Base-by-base conservation (phyloP, 352 stramenopile species). In the Globisporangium perplexum region DNA sequence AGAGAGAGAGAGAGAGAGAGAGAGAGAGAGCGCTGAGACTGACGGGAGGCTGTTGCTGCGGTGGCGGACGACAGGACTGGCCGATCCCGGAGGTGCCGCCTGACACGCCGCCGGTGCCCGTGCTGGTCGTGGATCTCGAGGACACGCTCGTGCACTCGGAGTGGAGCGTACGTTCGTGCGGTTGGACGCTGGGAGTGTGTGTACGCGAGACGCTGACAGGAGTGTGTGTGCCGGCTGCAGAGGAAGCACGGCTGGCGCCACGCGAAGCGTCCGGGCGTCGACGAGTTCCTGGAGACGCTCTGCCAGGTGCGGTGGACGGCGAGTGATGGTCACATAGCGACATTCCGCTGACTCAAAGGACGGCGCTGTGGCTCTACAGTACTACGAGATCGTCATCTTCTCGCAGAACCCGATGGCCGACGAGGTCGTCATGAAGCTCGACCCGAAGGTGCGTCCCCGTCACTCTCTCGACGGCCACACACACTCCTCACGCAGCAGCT, bases 321-420 rank as follows among this genome's bases (percentile, higher is more conserved):
- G 26, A 30, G 35, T n/a, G 35, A 14, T 41, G 26, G 26, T 30
- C 26, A 30, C 26, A 30, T 5, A 5, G 5, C 26, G 26, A 6
- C 26, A 30, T 30, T 5, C 31, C 2, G 36, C 6, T 28, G 31
- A 8, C 24, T 45, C 2, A 31, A 18, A 7, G 0, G 45, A 18
- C 17, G 35, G 23, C 42, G 28, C 28, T 31, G 28, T 6, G 6
- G 28, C 30, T 14, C 33, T 54, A 22, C 53, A 86, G 68, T 91
- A 92, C 59, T 95, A 93, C 41, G 84, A 95, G 57, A 93, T 93
- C 50, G 84, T 95, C 0, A 84, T 95, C 47, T 95, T 93, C 58
- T 93, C 84, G 10, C 80, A 88, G 57, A 90, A 95, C 65, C 85
- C 76, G 46, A 74, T 87, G 46, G 82, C 79, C 1, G 84, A 95